Conservation (phyloP, 306 rosid species). For the Citrullus colocynthis region DNA sequence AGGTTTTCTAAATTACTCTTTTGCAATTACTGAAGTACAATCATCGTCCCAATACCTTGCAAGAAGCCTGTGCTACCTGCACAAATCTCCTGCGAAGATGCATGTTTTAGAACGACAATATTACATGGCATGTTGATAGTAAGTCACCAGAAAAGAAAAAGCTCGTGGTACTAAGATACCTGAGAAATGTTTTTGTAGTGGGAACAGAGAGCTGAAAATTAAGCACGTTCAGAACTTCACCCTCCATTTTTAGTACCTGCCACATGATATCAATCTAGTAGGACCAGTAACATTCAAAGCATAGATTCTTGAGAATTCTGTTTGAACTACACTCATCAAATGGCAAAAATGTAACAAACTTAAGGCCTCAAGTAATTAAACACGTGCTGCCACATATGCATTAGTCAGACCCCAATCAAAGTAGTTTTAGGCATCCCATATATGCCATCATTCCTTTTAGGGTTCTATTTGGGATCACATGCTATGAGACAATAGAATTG, state of each 20-base stretch:
- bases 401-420: not conserved
- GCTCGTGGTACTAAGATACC: conserved; percentile 28
- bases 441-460: not conserved
- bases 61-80: conserved; percentile 67
- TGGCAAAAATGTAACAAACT: not conserved
- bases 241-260: conserved; percentile 73
- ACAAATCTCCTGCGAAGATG: conserved; percentile 61
- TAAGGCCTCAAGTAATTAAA: not conserved
- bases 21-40: not conserved
- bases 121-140: not conserved
- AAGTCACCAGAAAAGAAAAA: not conserved
- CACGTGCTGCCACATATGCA: no score
- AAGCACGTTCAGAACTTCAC: conserved; percentile 48
- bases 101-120: conserved; percentile 4
- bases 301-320: conserved; percentile 11
- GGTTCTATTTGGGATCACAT: not conserved
- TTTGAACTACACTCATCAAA: conserved; percentile 20
- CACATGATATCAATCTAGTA: not conserved
- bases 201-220: conserved; percentile 71
- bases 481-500: not conserved
- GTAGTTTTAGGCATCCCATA: not conserved
- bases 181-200: conserved; percentile 72
- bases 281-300: not conserved
- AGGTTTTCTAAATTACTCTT: not conserved
- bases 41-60: conserved; percentile 33